Conservation (phyloP, 768 basidiomycete species). For the Trametes punicea region DNA sequence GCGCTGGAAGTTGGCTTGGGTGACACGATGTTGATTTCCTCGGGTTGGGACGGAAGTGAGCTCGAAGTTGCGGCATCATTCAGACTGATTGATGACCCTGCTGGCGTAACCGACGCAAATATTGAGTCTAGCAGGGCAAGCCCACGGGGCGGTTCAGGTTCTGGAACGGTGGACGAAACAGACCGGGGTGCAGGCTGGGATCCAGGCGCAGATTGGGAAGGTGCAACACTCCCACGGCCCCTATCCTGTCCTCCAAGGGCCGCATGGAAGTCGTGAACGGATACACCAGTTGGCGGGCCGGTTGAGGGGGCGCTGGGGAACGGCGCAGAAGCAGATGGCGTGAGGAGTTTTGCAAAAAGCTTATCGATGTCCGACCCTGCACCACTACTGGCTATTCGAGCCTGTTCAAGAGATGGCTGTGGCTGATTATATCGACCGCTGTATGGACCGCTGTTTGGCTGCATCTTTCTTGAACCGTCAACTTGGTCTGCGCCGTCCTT, state of each 20-base stretch:
- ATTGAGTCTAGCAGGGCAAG: conserved; percentile 62
- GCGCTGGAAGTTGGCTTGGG: conserved; percentile 51
- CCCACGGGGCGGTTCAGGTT: conserved; percentile 39
- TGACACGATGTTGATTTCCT: conserved; percentile 45
- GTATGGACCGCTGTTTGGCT: no score
- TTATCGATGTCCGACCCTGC: conserved; percentile 40
- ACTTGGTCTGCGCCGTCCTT: not conserved
- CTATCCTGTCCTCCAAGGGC: conserved; percentile 8
- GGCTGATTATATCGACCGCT: no score
- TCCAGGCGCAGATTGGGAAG: not conserved
- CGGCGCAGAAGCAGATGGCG: conserved; percentile 8
- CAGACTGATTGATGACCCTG: conserved; percentile 20
- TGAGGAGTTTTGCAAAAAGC: conserved; percentile 41
- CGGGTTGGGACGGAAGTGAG: conserved; percentile 21
- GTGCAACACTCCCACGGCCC: not conserved
- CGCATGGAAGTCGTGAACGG: conserved; percentile 49
- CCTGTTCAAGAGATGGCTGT: not conserved
- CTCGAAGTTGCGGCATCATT: conserved; percentile 22
- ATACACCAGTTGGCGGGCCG: conserved; percentile 24
- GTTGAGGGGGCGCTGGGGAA: conserved; percentile 22
- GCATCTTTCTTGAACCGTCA: no score
- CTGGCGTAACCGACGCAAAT: conserved; percentile 62
- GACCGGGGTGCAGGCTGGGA: not conserved
- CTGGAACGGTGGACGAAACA: not conserved
- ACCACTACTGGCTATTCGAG: not conserved